These are phyloP conservation scores for Penicillium vulpinum DNA, from an alignment of 2,329 filamentous ascomycete species.

Conservation along the genomic window DNA sequence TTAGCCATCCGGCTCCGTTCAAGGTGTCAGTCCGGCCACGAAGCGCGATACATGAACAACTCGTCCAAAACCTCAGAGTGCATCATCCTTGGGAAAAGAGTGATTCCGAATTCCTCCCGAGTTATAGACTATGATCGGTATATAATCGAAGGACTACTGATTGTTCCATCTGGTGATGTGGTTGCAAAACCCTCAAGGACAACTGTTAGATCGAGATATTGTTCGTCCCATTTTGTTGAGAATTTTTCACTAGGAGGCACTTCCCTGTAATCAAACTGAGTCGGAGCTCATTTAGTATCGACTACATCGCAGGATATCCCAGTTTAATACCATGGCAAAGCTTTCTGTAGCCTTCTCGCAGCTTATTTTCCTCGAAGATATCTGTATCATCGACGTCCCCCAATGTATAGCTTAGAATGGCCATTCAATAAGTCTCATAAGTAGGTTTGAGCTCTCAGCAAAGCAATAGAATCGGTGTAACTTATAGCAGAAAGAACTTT, in stretches of 20 bases:
- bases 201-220: no score
- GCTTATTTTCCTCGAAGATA: no score
- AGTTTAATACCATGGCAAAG: no score
- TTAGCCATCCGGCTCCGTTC: conserved; percentile 42
- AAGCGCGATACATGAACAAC: conserved; percentile 30
- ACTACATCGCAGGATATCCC: no score
- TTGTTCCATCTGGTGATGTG: neutral
- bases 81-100: conserved; percentile 44
- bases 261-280: no score
- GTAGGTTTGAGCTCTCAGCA: neutral
- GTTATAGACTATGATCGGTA: neutral
- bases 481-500: neutral
- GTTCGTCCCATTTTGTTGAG: no score
- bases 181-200: neutral
- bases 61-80: conserved; percentile 38
- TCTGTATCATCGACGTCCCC: no score
- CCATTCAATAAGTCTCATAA: neutral
- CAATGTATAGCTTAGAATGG: neutral
- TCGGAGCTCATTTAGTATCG: no score
- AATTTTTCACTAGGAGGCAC: no score
- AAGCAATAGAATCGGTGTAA: neutral
- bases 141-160: neutral
- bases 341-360: no score
- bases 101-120: conserved; percentile 29
- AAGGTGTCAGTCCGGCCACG: conserved; percentile 36